A percentile compares a stretch with the other conserved stretches of the same genome.
phyloP scores from a whole-genome alignment of 768 basidiomycete species.

The Tricholoma hemisulphureum region DNA sequence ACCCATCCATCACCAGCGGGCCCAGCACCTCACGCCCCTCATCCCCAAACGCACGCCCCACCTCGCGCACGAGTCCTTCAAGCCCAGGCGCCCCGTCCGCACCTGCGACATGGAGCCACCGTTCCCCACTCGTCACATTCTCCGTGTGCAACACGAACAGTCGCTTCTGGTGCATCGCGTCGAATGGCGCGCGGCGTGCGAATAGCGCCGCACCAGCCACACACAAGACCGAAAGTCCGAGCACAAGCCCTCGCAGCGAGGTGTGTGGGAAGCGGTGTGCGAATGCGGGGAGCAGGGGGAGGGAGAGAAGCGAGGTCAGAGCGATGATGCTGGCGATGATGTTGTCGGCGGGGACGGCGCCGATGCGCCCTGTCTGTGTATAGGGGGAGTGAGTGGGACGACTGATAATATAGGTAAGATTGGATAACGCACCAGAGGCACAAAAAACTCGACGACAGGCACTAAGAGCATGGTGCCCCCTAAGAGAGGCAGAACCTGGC shows the following conservation, averaged over 20 bases:
- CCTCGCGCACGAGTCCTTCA: constrained; percentile 53
- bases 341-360: constrained; percentile 81
- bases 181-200: constrained; percentile 62
- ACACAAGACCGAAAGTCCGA: constrained; percentile 47
- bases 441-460: constrained; percentile 80
- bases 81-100: constrained; percentile 85
- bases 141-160: constrained; percentile 82
- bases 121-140: constrained; percentile 75
- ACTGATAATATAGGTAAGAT: too few species aligned
- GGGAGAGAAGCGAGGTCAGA: constrained; percentile 49
- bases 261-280: constrained; percentile 62
- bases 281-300: constrained; percentile 69
- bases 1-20: constrained; percentile 63
- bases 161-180: constrained; percentile 83
- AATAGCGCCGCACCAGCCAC: constrained; percentile 60
- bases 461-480: constrained; percentile 56
- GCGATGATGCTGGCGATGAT: constrained; percentile 81
- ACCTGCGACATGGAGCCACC: constrained; percentile 76
- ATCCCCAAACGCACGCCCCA: constrained; percentile 61
- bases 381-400: constrained; percentile 3
- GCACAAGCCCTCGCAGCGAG: constrained; percentile 36
- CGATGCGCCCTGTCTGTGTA: constrained; percentile 74
- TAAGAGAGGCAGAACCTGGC: constrained; percentile 52
- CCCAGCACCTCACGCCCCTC: constrained; percentile 35
- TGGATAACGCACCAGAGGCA: constrained; percentile 81